Conservation (phyloP, 2,329 filamentous ascomycete species). For the Grosmannia clavigera region DNA sequence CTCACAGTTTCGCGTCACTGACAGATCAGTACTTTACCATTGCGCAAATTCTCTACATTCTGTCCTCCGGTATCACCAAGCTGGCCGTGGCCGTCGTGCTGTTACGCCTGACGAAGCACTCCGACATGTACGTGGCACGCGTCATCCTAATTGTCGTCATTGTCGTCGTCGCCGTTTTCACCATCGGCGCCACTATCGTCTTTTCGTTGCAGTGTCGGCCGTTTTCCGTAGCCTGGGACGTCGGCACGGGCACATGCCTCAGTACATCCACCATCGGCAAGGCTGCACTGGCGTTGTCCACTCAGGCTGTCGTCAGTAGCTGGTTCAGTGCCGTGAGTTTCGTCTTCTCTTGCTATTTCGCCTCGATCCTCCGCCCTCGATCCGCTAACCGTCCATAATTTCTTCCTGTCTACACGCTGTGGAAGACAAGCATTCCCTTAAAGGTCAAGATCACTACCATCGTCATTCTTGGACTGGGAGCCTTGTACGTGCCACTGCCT, state of each 20-base stretch:
- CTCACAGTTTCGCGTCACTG: too few relatives aligned
- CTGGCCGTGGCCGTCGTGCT: conserved; percentile 3
- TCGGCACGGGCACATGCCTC: conserved; percentile 4
- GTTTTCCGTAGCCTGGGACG: conserved; percentile 4
- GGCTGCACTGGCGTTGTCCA: conserved; percentile 3
- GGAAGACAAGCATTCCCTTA: conserved; percentile 1
- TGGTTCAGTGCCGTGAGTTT: conserved; percentile 1
- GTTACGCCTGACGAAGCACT: neutral
- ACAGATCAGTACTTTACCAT: conserved; percentile 5
- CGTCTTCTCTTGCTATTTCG: neutral
- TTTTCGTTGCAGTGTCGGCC: conserved; percentile 5
- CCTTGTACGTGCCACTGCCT: neutral
- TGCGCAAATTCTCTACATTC: conserved; percentile 3
- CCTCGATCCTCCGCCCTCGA: too few relatives aligned
- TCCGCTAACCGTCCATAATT: neutral
- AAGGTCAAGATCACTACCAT: conserved; percentile 3
- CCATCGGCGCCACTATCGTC: neutral
- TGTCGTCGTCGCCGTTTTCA: neutral
- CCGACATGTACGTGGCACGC: neutral
- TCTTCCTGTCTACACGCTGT: neutral
- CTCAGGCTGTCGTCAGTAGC: conserved; percentile 3
- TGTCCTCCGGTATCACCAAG: conserved; percentile 4
- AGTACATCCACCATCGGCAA: conserved; percentile 1
- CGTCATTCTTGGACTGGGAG: conserved; percentile 1
- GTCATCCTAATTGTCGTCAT: neutral